A percentile compares a stretch with the other conserved stretches of the same genome.
Conservation (phyloP, 768 basidiomycete genomes). For the Pisolithus albus region DNA sequence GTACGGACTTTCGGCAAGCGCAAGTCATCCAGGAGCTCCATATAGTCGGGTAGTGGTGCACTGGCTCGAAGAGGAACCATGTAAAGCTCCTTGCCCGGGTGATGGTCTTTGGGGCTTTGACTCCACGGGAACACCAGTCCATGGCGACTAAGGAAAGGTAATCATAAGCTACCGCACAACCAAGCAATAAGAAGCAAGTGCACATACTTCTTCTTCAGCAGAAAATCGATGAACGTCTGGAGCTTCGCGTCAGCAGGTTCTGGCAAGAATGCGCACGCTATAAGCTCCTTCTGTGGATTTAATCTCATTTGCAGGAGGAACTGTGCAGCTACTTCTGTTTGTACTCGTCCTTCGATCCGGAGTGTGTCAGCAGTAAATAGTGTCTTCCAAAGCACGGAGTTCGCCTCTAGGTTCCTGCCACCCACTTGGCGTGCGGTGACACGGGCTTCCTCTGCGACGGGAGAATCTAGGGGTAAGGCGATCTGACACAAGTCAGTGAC, state of each 20-base stretch:
- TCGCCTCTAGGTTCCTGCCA: conserved; percentile 52
- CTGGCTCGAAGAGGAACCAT: conserved; percentile 67
- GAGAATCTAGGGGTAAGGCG: conserved; percentile 73
- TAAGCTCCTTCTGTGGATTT: conserved; percentile 70
- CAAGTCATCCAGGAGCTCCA: conserved; percentile 76
- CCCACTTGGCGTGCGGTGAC: conserved; percentile 75
- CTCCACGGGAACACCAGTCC: conserved; percentile 87
- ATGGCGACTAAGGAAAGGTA: conserved; percentile 54
- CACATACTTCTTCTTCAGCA: conserved; percentile 66
- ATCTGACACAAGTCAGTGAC: conserved; percentile 40
- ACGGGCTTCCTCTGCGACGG: conserved; percentile 56
- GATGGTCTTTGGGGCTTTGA: conserved; percentile 58
- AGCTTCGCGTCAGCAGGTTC: conserved; percentile 42
- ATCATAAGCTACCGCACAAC: conserved; percentile 6
- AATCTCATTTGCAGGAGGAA: conserved; percentile 76
- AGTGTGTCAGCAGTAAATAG: conserved; percentile 67
- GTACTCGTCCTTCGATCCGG: conserved; percentile 80
- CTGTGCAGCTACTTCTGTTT: conserved; percentile 64
- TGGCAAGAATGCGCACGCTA: conserved; percentile 70
- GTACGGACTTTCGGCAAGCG: conserved; percentile 57
- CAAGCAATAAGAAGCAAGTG: conserved; percentile 6
- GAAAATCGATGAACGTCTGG: conserved; percentile 55
- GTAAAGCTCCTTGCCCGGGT: conserved; percentile 82
- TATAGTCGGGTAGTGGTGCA: conserved; percentile 72
- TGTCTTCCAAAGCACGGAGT: conserved; percentile 64